These are phyloP conservation scores for Salisapilia sapeloensis DNA, from an alignment of 352 stramenopile species.

Conservation along the genomic window DNA sequence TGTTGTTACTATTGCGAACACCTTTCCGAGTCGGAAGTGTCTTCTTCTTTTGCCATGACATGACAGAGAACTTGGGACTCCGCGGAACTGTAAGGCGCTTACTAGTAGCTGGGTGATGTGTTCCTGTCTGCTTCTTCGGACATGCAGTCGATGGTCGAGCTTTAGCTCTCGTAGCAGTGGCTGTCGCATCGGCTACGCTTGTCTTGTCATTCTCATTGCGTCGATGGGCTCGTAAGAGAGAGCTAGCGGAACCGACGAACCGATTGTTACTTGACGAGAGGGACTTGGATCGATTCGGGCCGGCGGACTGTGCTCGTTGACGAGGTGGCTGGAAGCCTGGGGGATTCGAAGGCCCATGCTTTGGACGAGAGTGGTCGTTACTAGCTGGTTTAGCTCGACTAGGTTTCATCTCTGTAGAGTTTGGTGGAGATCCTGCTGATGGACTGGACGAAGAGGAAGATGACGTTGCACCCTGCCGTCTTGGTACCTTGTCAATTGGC, in stretches of 20 bases:
- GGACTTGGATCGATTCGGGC: constrained; percentile 5
- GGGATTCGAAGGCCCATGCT: too few species aligned
- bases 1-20: too few species aligned
- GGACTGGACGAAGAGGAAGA: too few species aligned
- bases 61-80: constrained; percentile 73
- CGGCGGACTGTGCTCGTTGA: constrained; percentile 7
- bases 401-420: too few species aligned
- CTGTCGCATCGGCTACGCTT: constrained; percentile 1
- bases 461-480: too few species aligned
- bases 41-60: constrained; percentile 76
- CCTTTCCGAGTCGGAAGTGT: too few species aligned
- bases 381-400: too few species aligned
- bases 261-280: not conserved
- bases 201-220: constrained; percentile 6
- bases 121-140: constrained; percentile 8
- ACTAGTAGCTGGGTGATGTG: constrained; percentile 4
- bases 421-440: too few species aligned
- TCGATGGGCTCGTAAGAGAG: constrained; percentile 43
- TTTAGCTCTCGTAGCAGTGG: constrained; percentile 7
- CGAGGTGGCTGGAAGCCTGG: too few species aligned
- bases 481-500: too few species aligned
- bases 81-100: constrained; percentile 57
- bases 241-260: constrained; percentile 45
- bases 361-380: too few species aligned
- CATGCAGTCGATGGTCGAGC: constrained; percentile 17